Evolutionary conservation across 2,329 filamentous ascomycete species (phyloP).

Genomic region (Paecilomyces formosus): DNA sequence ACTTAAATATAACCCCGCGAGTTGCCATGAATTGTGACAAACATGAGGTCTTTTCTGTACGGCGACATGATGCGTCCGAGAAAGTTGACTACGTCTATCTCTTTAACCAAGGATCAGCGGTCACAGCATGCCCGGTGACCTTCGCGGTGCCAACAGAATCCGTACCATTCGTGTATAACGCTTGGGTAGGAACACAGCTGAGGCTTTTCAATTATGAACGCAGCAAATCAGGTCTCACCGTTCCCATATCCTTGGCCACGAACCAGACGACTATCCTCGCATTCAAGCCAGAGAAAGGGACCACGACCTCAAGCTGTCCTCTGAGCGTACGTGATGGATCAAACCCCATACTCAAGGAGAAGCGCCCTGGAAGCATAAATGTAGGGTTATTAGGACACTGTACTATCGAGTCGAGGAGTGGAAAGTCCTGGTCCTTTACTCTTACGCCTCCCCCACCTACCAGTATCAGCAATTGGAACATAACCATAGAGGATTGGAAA

Average conservation of each 20-base stretch:
- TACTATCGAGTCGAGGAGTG: neutral
- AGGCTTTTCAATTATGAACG: slow-evolving; percentile 27
- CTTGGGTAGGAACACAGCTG: slow-evolving; percentile 34
- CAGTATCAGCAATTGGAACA: neutral
- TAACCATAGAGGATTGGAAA: neutral
- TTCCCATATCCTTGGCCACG: slow-evolving; percentile 28
- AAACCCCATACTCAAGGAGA: neutral
- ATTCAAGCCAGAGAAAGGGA: slow-evolving; percentile 14
- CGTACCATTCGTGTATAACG: slow-evolving; percentile 32
- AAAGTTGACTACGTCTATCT: slow-evolving; percentile 32
- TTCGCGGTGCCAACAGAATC: slow-evolving; percentile 22
- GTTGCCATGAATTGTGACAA: slow-evolving; percentile 12
- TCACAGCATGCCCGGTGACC: slow-evolving; percentile 11
- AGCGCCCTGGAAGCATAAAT: neutral
- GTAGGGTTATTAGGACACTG: neutral
- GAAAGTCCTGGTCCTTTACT: neutral
- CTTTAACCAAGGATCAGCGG: slow-evolving; percentile 28
- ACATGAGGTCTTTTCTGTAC: slow-evolving; percentile 29
- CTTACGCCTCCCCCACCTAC: neutral
- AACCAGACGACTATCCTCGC: slow-evolving; percentile 36
- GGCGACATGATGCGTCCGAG: slow-evolving; percentile 21
- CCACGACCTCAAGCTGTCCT: neutral
- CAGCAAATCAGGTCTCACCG: slow-evolving; percentile 16
- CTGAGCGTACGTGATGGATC: neutral
- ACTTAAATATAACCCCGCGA: slow-evolving; percentile 23